Evolutionary conservation across 495 filamentous ascomycete species (phyloP), one percentile per base, ranked within the genome.

Genomic region (Podospora appendiculata): DNA sequence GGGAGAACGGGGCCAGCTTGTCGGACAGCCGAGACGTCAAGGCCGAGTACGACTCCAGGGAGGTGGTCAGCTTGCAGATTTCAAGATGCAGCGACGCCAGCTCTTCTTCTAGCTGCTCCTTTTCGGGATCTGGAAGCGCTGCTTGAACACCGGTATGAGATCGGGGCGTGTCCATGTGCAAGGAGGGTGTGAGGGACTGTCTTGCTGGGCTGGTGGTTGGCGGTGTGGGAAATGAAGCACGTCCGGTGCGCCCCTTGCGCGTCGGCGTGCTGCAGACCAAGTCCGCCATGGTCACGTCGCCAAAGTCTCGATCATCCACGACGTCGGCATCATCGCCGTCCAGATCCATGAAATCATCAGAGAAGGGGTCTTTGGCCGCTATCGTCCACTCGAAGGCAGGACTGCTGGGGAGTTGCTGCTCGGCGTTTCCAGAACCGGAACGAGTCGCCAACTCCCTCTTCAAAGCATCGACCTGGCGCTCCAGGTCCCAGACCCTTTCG

Each of bases 211-310:
- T 77, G 0, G 73, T 77, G 32, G 67, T 60, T 17, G 78, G 78
- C 2, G 78, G 78, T 9, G 76, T 77, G 13, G 70, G 71, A 44
- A 79, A 78, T 0, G 76, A 76, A 3, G 54, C 54, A 0, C 60
- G 63, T n/a, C 51, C 52, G 4, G 55, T 53, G 0, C 60, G 63
- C 12, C 51, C 50, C 8, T 56, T 50, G 17, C 69, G 63, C 0
- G 69, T 64, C 1, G 72, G 74, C 8, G 73, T 77, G 63, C 72
- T 72, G 56, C 60, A 70, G 16, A 56, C 51, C 11, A 76, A 35
- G 14, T 74, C 70, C 4, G 64, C 66, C 58, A 69, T 64, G 1
- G 71, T 68, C 0, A 54, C 19, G 11, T 73, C 64, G 32, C 67
- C 66, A 41, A 72, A 70, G 0, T 49, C 55, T 0, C 59, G 58